phyloP scores from a whole-genome alignment of 2,329 filamentous ascomycete species.

The Paecilomyces fulvus region DNA sequence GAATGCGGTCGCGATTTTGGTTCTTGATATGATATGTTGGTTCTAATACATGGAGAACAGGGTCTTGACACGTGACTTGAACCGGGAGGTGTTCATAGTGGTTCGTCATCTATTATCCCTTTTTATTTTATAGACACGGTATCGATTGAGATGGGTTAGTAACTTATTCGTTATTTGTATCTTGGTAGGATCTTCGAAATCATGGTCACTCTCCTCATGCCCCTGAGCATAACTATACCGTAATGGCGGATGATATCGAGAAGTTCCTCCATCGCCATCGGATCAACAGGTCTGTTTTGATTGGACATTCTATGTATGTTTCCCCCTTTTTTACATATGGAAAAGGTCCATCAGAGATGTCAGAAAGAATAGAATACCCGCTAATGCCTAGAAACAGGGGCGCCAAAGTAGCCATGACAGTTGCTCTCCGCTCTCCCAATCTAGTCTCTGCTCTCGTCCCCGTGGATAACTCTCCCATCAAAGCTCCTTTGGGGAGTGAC shows the following conservation, averaged over 20 bases:
- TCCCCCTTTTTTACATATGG: not conserved
- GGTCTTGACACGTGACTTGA: slow-evolving; percentile 70
- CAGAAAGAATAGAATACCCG: not conserved
- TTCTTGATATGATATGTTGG: not conserved
- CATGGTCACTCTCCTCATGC: slow-evolving; percentile 84
- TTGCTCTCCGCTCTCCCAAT: slow-evolving; percentile 64
- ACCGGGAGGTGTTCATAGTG: slow-evolving; percentile 71
- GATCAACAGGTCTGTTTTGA: slow-evolving; percentile 64
- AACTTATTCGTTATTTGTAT: not conserved
- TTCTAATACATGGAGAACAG: slow-evolving; percentile 35
- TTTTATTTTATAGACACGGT: not conserved
- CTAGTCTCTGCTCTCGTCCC: slow-evolving; percentile 64
- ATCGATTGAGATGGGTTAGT: not conserved
- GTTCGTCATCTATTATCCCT: slow-evolving; percentile 41
- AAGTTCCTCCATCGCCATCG: slow-evolving; percentile 66
- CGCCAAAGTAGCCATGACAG: slow-evolving; percentile 83
- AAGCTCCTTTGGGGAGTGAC: slow-evolving; percentile 62
- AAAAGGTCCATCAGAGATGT: not conserved
- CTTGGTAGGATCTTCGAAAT: slow-evolving; percentile 70
- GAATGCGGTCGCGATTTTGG: not conserved
- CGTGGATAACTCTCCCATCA: slow-evolving; percentile 87
- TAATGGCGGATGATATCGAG: slow-evolving; percentile 76
- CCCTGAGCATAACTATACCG: slow-evolving; percentile 65
- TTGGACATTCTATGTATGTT: slow-evolving; percentile 84
- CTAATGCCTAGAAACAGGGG: slow-evolving; percentile 48